These are phyloP conservation scores for Omphalotus olearius DNA, from an alignment of 1,284 basidiomycete genomes.

Conservation along the genomic window DNA sequence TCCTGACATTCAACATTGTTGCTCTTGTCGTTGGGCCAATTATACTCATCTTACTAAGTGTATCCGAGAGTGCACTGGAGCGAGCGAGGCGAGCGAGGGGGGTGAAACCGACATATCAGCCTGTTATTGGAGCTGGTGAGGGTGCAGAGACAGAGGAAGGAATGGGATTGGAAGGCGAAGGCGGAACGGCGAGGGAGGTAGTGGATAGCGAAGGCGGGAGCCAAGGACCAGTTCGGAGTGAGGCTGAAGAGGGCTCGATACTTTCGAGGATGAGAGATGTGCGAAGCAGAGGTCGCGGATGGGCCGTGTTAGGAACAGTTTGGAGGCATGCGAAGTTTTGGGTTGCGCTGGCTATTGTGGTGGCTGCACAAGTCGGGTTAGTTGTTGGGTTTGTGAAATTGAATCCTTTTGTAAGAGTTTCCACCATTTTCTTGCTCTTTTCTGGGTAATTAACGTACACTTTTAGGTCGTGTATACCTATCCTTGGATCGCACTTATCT, in stretches of 20 bases:
- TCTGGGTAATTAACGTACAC: not conserved
- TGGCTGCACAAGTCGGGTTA: conserved; percentile 43
- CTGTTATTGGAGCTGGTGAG: no score
- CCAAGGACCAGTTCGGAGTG: not conserved
- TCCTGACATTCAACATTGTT: conserved; percentile 56
- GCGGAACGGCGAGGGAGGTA: no score
- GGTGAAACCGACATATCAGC: no score
- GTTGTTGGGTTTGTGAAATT: conserved; percentile 44
- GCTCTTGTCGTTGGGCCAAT: conserved; percentile 61
- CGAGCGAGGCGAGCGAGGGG: conserved; percentile 10
- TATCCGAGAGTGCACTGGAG: conserved; percentile 25
- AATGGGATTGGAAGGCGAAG: no score
- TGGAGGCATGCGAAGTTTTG: conserved; percentile 56
- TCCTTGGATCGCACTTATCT: conserved; percentile 46
- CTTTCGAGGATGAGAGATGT: no score
- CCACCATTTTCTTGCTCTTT: no score
- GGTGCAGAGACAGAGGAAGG: no score
- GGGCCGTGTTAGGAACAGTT: conserved; percentile 8
- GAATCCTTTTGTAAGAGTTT: conserved; percentile 58
- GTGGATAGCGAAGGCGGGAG: not conserved
- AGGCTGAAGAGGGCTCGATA: not conserved
- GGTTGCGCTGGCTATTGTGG: conserved; percentile 44
- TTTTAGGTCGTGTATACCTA: conserved; percentile 58
- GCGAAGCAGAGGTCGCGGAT: no score
- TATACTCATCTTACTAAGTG: conserved; percentile 40